Evolutionary conservation across 1,284 basidiomycete species (phyloP), one percentile per base, ranked within the genome.

Genomic region (Meripilus lineatus): DNA sequence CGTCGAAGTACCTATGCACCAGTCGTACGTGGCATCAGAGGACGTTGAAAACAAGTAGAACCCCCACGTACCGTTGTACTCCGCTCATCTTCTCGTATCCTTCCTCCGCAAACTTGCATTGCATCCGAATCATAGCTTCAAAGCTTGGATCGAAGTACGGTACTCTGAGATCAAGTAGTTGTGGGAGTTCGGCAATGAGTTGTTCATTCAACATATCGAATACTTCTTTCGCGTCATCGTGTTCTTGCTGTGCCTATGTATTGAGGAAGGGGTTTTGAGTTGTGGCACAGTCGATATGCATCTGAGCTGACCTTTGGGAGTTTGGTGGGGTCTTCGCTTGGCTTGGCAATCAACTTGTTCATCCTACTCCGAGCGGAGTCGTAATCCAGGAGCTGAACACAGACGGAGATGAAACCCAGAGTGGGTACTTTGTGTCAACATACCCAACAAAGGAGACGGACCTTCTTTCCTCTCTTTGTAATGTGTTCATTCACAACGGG

Each of bases 111-210:
- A 97, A 97, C 58, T 93, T 93, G 60, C 90, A 81, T 64, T 99
- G 95, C 79, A 96, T 91, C 33, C 96, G 80, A 56, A 97, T 91
- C 95, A 99, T 98, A 25, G 95, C 91, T 66, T 99, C 96, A 63
- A 99, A 98, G 53, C 89, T 93, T 1, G 96, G 96, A 64, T 99
- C 95, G 50, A 99, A 90, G 72, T 93, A 99, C 5, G 96, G 95
- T 33, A 99, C 87, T 28, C 96, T 87, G 20, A 98, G 79, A 57
- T 98, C 93, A 38, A 99, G 79, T 22, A 99, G 70, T 56, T 95
- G 83, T 0, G 96, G 96, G 5, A 99, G 74, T 58, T 99, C 96
- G 22, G 75, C 65, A 55, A 95, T 87, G 52, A 98, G 80, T 58
- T 97, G 93, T 24, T 91, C 82, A 62, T 99, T 97, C 50, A 99